Conservation (phyloP, 2,329 filamentous ascomycete genomes). For the Cordyceps farinosa region DNA sequence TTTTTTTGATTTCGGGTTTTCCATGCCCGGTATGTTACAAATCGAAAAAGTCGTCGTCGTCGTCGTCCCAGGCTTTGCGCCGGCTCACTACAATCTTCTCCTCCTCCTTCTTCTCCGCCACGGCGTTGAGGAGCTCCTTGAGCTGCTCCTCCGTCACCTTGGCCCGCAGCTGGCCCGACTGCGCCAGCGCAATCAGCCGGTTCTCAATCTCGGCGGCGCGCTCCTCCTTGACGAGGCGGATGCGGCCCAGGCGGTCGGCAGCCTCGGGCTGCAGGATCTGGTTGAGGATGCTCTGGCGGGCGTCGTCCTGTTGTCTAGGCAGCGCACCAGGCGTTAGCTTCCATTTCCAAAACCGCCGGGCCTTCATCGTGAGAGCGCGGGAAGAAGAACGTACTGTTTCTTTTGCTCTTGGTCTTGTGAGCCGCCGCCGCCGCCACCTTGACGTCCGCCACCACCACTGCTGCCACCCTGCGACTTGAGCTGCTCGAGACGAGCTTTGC, state of each 20-base stretch:
- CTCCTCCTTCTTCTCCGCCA: slow-evolving; percentile 74
- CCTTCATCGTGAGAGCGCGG: no score
- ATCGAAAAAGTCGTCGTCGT: slow-evolving; percentile 74
- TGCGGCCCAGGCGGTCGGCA: slow-evolving; percentile 86
- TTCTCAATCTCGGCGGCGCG: slow-evolving; percentile 90
- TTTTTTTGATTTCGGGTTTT: no score
- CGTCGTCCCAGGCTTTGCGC: slow-evolving; percentile 80
- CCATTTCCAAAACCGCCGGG: no score
- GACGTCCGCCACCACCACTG: slow-evolving; percentile 41
- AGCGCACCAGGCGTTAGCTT: no score
- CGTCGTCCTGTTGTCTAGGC: slow-evolving; percentile 56
- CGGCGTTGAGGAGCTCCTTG: slow-evolving; percentile 82
- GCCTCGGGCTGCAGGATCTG: slow-evolving; percentile 96
- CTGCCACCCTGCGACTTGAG: slow-evolving; percentile 70
- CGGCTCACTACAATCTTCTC: slow-evolving; percentile 84
- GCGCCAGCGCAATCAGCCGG: slow-evolving; percentile 85
- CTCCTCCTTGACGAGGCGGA: slow-evolving; percentile 90
- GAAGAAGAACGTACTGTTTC: slow-evolving; percentile 35
- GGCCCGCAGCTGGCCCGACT: slow-evolving; percentile 76
- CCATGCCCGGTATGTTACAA: slow-evolving; percentile 34
- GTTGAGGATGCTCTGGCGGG: slow-evolving; percentile 71
- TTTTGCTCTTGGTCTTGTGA: slow-evolving; percentile 57
- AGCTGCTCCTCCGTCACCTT: slow-evolving; percentile 92
- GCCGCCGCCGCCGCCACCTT: slow-evolving; percentile 29
- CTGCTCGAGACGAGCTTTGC: slow-evolving; percentile 88